phyloP scores from a whole-genome alignment of 768 basidiomycete genomes.

The Boletus tylopilopsis region DNA sequence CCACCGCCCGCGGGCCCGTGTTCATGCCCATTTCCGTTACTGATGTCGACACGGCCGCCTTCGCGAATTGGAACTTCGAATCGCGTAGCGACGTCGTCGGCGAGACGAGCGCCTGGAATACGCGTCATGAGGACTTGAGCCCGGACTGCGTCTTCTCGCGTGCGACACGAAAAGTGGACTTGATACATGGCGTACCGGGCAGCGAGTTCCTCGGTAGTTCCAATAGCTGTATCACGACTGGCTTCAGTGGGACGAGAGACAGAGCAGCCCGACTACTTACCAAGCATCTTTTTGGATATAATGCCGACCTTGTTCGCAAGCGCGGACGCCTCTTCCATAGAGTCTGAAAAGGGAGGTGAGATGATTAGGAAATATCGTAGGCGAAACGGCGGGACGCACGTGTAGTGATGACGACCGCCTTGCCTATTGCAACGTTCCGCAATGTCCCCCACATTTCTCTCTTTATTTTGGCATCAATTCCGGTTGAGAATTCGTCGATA shows the following conservation, averaged over 20 bases:
- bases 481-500: constrained; percentile 82
- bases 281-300: constrained; percentile 65
- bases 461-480: constrained; percentile 81
- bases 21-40: neutral
- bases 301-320: constrained; percentile 76
- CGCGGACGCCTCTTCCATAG: constrained; percentile 83
- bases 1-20: neutral
- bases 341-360: constrained; percentile 41
- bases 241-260: neutral
- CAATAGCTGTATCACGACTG: constrained; percentile 46
- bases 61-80: constrained; percentile 62
- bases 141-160: constrained; percentile 52
- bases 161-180: constrained; percentile 68
- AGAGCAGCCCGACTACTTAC: constrained; percentile 28
- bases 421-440: constrained; percentile 58
- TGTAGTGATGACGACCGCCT: constrained; percentile 70
- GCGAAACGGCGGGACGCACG: constrained; percentile 38
- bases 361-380: neutral
- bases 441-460: constrained; percentile 80
- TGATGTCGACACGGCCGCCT: neutral
- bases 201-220: constrained; percentile 59
- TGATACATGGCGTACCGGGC: constrained; percentile 72
- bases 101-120: constrained; percentile 60
- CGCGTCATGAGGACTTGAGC: constrained; percentile 60
- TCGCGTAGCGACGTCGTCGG: constrained; percentile 71